These are phyloP conservation scores for Apiospora arundinis DNA, from an alignment of 2,329 filamentous ascomycete genomes.

Conservation along the genomic window DNA sequence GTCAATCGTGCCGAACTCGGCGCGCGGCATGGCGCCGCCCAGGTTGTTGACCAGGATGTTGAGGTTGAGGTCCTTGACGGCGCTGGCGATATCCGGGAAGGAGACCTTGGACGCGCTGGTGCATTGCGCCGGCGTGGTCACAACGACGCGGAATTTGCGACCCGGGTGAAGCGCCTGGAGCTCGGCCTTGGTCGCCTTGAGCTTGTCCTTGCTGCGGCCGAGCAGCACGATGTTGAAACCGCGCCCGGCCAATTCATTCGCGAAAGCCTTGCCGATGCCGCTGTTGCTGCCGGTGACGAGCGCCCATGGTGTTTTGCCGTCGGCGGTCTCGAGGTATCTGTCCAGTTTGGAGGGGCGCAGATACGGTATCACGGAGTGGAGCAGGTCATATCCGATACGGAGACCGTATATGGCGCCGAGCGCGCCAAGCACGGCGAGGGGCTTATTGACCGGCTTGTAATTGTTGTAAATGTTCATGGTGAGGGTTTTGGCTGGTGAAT, in stretches of 20 bases:
- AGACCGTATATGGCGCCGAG: conserved; percentile 14
- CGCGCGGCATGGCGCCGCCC: conserved; percentile 39
- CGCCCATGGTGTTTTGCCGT: conserved; percentile 42
- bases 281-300: conserved; percentile 57
- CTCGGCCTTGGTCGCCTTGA: conserved; percentile 44
- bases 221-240: conserved; percentile 64
- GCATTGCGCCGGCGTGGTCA: conserved; percentile 35
- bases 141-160: conserved; percentile 44
- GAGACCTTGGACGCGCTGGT: not conserved
- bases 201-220: conserved; percentile 53
- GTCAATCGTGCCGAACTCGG: conserved; percentile 20
- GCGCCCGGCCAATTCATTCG: conserved; percentile 52
- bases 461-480: not conserved
- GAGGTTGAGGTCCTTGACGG: conserved; percentile 46
- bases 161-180: conserved; percentile 46
- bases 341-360: conserved; percentile 14
- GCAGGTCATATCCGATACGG: not conserved
- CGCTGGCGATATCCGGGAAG: conserved; percentile 19
- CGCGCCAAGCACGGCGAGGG: conserved; percentile 17
- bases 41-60: conserved; percentile 65
- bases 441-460: not conserved
- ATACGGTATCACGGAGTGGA: not conserved
- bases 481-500: not conserved
- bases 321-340: conserved; percentile 23
- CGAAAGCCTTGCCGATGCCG: conserved; percentile 57